Conservation (phyloP, 2,329 filamentous ascomycete species). For the Epichloe sylvatica region DNA sequence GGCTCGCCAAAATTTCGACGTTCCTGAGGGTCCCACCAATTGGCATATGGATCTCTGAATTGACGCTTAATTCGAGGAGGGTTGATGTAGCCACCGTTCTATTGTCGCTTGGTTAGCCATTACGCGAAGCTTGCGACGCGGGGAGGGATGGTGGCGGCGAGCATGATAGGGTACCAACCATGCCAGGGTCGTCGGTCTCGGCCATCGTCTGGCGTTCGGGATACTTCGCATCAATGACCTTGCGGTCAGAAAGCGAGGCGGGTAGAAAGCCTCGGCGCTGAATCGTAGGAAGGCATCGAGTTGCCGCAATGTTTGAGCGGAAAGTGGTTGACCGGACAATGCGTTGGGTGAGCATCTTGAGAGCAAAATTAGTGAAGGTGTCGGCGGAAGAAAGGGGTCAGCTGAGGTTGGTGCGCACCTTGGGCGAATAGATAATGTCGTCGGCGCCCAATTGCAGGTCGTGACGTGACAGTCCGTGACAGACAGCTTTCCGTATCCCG, state of each 20-base stretch:
- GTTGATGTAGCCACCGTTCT: constrained; percentile 80
- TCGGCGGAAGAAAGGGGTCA: neutral
- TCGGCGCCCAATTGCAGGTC: constrained; percentile 23
- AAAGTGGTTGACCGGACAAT: constrained; percentile 36
- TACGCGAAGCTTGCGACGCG: neutral
- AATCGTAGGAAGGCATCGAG: constrained; percentile 36
- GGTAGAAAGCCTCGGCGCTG: constrained; percentile 46
- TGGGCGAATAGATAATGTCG: constrained; percentile 17
- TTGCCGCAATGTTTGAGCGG: constrained; percentile 30
- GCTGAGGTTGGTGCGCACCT: neutral
- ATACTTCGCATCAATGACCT: constrained; percentile 37
- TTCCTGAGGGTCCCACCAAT: constrained; percentile 98
- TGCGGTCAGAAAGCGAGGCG: constrained; percentile 30
- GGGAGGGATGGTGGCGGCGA: neutral
- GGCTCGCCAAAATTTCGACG: constrained; percentile 94
- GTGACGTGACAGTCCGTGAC: constrained; percentile 8
- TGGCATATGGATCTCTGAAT: constrained; percentile 80
- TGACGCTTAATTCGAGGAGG: constrained; percentile 70
- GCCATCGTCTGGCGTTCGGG: constrained; percentile 32
- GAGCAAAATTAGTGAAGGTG: constrained; percentile 2
- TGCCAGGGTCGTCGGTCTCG: constrained; percentile 51
- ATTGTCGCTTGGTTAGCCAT: constrained; percentile 15
- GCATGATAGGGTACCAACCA: constrained; percentile 35
- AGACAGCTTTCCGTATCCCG: neutral
- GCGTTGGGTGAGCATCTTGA: constrained; percentile 48